These are phyloP conservation scores for Trapa bicornis DNA, from an alignment of 345 rosid species.

Conservation along the genomic window DNA sequence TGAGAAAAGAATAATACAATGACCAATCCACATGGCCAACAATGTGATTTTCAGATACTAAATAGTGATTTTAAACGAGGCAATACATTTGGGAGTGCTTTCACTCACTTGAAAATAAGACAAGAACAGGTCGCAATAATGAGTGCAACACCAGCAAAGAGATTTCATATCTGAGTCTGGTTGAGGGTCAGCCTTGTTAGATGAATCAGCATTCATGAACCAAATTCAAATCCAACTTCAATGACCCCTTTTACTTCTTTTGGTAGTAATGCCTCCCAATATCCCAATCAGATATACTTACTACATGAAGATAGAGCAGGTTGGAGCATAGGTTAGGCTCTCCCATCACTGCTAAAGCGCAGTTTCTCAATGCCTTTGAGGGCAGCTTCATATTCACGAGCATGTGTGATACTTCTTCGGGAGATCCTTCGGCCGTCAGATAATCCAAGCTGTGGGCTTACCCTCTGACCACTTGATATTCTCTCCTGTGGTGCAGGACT, in stretches of 20 bases:
- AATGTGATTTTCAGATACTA: no score
- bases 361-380: constrained; percentile 7
- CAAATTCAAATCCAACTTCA: not conserved
- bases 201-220: not conserved
- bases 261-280: not conserved
- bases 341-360: constrained; percentile 9
- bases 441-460: constrained; percentile 39
- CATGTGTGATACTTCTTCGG: not conserved
- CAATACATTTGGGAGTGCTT: no score
- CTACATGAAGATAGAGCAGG: not conserved
- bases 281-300: not conserved
- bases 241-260: not conserved
- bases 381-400: not conserved
- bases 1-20: no score
- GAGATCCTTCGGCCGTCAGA: constrained; percentile 25
- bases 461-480: constrained; percentile 33
- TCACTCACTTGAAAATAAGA: no score
- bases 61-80: no score
- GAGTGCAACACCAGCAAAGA: no score
- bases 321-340: not conserved
- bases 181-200: no score
- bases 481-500: constrained; percentile 40
- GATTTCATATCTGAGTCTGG: no score
- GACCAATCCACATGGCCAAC: no score
- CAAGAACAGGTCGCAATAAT: no score